Evolutionary conservation across 352 stramenopile genomes (phyloP), one percentile per base, ranked within the genome.

Genomic region (Pythium phragmiticola): DNA sequence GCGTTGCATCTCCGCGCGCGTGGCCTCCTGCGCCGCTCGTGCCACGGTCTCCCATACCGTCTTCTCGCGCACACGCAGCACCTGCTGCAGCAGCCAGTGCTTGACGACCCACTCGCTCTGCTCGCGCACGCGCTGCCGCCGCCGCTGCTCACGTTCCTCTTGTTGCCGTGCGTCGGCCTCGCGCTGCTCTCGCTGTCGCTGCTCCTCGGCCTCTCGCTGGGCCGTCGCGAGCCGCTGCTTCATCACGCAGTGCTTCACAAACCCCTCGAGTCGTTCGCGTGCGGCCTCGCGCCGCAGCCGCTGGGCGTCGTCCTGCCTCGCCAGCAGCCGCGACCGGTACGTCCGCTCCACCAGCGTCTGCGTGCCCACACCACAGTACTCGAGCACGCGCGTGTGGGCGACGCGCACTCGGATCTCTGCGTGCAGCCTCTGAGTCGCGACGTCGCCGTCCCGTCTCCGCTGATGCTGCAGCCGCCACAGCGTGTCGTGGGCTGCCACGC

Each of bases 271-370:
- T 2, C 56, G 60, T 42, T 69, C 60, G 0, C 37, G 33, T 14
- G 60, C 65, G 17, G 57, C 78, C 62, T 84, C 65, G 26, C 53
- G 60, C 4, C 60, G 70, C 68, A 88, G 80, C 19, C 75, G 68
- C 7, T 26, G 33, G 1, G 60, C 62, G 28, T 89, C 78, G 0
- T 49, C 26, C 23, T 76, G 78, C 54, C 82, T 80, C 16, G 57
- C 61, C 42, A 36, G 33, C 0, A 88, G 28, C 8, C 50, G 54
- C 8, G 36, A 16, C 21, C 77, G 66, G 52, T 63, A 66, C 51
- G 57, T 58, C 16, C 47, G 30, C 36, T 57, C 57, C 17, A 63
- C 36, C 23, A 63, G n/a, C 4, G 16, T 39, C 1, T 46, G 39
- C 30, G 71, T 49, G 1, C 67, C 65, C 19, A 49, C 49, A 6